Conservation (phyloP, 371 early-diverging fungal species). For the Coemansia sp. region DNA sequence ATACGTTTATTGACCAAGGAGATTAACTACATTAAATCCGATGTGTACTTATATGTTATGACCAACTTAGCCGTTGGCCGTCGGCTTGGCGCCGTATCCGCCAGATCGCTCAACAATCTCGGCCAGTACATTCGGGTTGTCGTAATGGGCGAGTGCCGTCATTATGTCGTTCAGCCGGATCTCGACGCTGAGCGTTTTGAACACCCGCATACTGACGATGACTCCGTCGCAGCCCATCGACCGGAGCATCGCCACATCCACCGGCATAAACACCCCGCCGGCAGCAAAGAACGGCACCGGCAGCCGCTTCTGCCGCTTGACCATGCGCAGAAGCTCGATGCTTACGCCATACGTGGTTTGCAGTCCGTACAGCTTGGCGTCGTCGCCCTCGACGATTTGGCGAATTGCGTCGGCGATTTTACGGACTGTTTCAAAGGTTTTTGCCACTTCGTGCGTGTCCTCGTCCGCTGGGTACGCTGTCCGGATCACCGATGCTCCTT, state of each 20-base stretch:
- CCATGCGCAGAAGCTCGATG: constrained; percentile 76
- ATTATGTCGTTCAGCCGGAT: constrained; percentile 86
- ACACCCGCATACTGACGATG: constrained; percentile 76
- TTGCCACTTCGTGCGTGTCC: constrained; percentile 77
- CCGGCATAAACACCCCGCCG: constrained; percentile 95
- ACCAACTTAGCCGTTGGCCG: background rate
- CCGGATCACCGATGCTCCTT: constrained; percentile 94
- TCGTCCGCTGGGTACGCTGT: constrained; percentile 96
- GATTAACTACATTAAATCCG: too few species aligned
- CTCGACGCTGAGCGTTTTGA: constrained; percentile 84
- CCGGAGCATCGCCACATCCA: constrained; percentile 97
- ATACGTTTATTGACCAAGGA: too few species aligned
- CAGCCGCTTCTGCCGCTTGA: constrained; percentile 78
- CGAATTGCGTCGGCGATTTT: constrained; percentile 1
- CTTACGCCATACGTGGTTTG: background rate
- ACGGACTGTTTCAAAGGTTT: constrained; percentile 16
- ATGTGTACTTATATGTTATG: too few species aligned
- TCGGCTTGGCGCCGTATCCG: constrained; percentile 2
- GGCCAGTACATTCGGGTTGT: background rate
- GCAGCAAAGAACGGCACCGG: constrained; percentile 98
- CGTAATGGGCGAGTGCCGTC: background rate
- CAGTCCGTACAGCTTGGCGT: background rate
- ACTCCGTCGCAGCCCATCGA: constrained; percentile 98
- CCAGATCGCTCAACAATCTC: background rate
- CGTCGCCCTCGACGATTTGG: background rate